phyloP scores from a whole-genome alignment of 441 rosid species.

The Corymbia citriodora region DNA sequence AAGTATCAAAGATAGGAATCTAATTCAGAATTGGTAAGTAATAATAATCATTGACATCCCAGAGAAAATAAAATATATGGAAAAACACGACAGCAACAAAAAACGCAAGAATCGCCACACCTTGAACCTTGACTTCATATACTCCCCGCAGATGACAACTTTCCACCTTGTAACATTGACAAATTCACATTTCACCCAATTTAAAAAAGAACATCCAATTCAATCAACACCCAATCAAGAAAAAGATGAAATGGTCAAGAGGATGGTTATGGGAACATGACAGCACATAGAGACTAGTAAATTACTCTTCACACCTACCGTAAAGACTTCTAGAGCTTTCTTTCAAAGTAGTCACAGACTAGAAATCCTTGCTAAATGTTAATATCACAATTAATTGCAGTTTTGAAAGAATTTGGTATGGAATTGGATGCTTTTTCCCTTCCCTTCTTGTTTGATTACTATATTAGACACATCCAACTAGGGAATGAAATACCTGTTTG shows the following conservation, averaged over 20 bases:
- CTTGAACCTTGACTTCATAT: not conserved
- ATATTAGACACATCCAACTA: not conserved
- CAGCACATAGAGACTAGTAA: not conserved
- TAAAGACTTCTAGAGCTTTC: not conserved
- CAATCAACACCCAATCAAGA: not conserved
- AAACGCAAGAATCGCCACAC: not conserved
- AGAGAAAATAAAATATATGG: not conserved
- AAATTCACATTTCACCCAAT: not conserved
- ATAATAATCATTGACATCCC: not conserved
- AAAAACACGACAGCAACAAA: not conserved
- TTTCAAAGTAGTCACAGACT: not conserved
- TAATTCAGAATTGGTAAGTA: not conserved
- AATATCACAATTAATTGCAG: not conserved
- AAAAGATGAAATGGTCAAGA: not conserved
- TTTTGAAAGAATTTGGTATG: not conserved
- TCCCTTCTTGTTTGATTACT: not conserved
- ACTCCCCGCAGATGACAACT: not conserved
- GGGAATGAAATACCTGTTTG: not conserved
- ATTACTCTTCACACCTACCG: not conserved
- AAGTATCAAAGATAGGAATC: not conserved
- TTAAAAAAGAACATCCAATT: not conserved
- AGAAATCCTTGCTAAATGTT: not conserved
- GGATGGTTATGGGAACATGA: not conserved
- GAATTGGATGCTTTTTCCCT: not conserved
- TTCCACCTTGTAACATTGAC: not conserved